phyloP scores from a whole-genome alignment of 106 monocot genomes.

The Dendrobium chrysotoxum region DNA sequence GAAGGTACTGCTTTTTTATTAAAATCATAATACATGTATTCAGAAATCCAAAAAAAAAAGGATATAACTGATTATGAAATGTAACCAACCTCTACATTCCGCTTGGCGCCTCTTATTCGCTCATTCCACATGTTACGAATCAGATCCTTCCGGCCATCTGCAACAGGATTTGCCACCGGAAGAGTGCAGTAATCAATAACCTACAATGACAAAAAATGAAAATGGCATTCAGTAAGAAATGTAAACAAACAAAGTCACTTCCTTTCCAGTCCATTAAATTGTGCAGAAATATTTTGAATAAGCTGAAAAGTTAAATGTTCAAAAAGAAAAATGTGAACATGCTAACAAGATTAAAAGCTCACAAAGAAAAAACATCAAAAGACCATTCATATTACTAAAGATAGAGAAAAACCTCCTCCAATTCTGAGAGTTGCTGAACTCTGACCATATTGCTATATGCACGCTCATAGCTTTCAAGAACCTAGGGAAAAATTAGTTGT shows the following conservation, averaged over 20 bases:
- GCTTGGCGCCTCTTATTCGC: constrained; percentile 84
- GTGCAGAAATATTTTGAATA: not conserved
- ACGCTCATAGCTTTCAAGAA: constrained; percentile 98
- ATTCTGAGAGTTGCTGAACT: constrained; percentile 93
- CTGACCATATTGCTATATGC: constrained; percentile 99
- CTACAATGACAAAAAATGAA: constrained; percentile 22
- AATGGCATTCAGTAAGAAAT: not conserved
- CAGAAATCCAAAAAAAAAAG: not conserved
- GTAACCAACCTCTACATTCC: constrained; percentile 83
- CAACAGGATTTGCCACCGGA: constrained; percentile 56
- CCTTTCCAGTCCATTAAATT: not conserved
- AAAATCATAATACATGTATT: not conserved
- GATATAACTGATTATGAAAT: not conserved
- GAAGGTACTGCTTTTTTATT: not conserved
- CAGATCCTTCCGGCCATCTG: constrained; percentile 73
- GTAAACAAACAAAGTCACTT: not conserved
- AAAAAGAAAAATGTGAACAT: not conserved
- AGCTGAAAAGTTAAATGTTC: not conserved
- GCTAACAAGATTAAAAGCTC: not conserved
- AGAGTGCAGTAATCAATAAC: constrained; percentile 99
- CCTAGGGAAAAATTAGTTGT: constrained; percentile 25
- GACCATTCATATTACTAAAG: not conserved
- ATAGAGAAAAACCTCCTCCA: constrained; percentile 67
- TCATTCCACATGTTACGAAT: constrained; percentile 99
- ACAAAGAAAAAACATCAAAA: not conserved